Base-by-base conservation (phyloP, 257 asterid genomes). In the Solanum sitiens region DNA sequence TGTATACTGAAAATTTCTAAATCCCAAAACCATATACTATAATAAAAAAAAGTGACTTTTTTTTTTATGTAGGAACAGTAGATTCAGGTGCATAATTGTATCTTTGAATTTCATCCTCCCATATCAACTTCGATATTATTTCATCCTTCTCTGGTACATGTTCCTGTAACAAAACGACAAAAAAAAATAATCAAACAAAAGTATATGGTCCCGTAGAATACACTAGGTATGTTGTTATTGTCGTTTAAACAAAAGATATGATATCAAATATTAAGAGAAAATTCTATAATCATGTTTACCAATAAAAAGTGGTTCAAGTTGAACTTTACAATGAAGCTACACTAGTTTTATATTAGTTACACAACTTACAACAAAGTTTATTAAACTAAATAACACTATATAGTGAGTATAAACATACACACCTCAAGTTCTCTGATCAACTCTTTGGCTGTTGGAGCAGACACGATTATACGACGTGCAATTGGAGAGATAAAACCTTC, bases 401-500 rank as follows among this genome's bases (percentile, higher is more conserved):
- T 53, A 32, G n/a, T 35, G 53, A 72, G 3, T 11, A 11, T 5
- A 71, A 21, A 5, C 1, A 33, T 32, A 95, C 98, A 33, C n/a
- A 95, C 98, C 99, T 96, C 99, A 74, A 96, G 99, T 90, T 90
- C 91, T 86, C 90, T 90, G 92, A 94, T 93, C 92, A 94, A 86
- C 89, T 94, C 91, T 88, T 91, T 92, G 84, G 99, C 95, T 1
- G 98, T 93, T 35, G 98, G 98, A 5, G 98, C 98, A 37, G 99
- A 96, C 87, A 96, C 98, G 71, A 96, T 94, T 45, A 96, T 96
- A n/a, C 95, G 93, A 87, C 99, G 98, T 3, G 99, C 95, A 8
- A 88, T 94, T 2, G 98, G 98, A 33, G 99, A 95, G 83, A 96
- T 92, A 87, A 96, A 96, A 91, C 99, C 99, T 95, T 96, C 99